Conservation (phyloP, 2,329 filamentous ascomycete genomes). For the Aphanoascus verrucosus region DNA sequence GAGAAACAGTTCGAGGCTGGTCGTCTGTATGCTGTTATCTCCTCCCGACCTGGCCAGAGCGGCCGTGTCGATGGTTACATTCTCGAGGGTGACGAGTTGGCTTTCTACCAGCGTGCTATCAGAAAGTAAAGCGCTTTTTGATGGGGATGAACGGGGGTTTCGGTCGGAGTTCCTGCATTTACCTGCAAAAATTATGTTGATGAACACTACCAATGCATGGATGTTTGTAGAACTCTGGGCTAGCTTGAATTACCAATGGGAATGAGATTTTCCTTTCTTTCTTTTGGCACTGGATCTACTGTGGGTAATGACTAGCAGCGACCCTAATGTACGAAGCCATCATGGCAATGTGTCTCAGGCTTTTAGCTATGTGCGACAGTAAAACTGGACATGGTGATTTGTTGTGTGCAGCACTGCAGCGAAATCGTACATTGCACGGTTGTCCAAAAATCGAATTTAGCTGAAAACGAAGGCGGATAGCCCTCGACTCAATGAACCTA, state of each 20-base stretch:
- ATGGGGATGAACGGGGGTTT: conserved; percentile 17
- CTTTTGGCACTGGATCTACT: not conserved
- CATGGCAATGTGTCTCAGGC: not conserved
- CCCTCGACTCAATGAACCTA: too few species aligned
- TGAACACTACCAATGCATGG: conserved; percentile 19
- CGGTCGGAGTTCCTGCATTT: conserved; percentile 31
- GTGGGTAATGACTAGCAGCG: not conserved
- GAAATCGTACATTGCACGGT: too few species aligned
- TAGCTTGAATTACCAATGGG: conserved; percentile 26
- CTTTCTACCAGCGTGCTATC: conserved; percentile 99
- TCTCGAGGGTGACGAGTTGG: conserved; percentile 97
- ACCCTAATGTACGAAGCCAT: too few species aligned
- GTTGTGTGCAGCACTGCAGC: too few species aligned
- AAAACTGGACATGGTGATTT: too few species aligned
- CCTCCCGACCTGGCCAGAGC: conserved; percentile 91
- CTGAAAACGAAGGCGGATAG: too few species aligned
- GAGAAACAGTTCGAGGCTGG: conserved; percentile 99
- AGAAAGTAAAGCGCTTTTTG: conserved; percentile 65
- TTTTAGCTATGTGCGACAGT: not conserved
- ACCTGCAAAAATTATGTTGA: conserved; percentile 22
- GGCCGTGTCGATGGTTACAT: conserved; percentile 96
- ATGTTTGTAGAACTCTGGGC: conserved; percentile 34
- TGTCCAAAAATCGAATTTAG: too few species aligned
- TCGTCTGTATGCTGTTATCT: conserved; percentile 87
- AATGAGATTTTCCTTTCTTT: conserved; percentile 22